Percentiles rank a stretch among this genome's conserved stretches.
Conservation (phyloP, 495 filamentous ascomycete species). For the Stereocaulon alpinum region DNA sequence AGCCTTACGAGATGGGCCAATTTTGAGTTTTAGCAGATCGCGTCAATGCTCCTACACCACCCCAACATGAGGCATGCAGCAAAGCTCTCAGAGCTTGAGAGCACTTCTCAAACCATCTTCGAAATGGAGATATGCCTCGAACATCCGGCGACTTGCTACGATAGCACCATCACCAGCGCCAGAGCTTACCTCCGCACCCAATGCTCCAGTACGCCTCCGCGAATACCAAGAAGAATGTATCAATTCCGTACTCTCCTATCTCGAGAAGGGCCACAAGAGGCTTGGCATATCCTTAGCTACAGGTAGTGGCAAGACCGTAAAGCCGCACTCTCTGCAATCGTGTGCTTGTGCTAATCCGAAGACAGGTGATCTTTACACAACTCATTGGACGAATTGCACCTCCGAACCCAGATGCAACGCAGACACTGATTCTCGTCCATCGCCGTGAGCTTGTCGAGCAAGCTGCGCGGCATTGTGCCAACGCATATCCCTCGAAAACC, state of each 20-base stretch:
- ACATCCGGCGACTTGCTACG: neutral
- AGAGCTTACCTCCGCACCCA: conserved; percentile 2
- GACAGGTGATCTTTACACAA: conserved; percentile 87
- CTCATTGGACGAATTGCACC: conserved; percentile 70
- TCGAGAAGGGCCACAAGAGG: conserved; percentile 65
- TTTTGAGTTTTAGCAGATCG: neutral
- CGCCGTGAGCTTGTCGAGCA: conserved; percentile 93
- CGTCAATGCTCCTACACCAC: neutral
- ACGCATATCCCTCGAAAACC: conserved; percentile 64
- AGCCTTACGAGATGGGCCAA: no score
- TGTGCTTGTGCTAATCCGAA: neutral
- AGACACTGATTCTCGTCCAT: conserved; percentile 87
- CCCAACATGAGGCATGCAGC: conserved; percentile 17
- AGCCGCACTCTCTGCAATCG: conserved; percentile 11
- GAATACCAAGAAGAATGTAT: conserved; percentile 86
- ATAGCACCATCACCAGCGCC: neutral
- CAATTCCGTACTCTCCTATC: conserved; percentile 62
- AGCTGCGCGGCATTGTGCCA: conserved; percentile 70
- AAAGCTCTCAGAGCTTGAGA: neutral
- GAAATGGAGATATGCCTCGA: neutral
- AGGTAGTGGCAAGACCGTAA: conserved; percentile 83
- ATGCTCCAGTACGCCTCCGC: conserved; percentile 45
- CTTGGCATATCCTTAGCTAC: conserved; percentile 87
- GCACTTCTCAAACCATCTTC: neutral
- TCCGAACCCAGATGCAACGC: conserved; percentile 46